Percentiles rank a stretch among this genome's conserved stretches.
These are phyloP conservation scores for Musa acuminata DNA, from an alignment of 176 grass and related monocot genomes.

Conservation along the genomic window DNA sequence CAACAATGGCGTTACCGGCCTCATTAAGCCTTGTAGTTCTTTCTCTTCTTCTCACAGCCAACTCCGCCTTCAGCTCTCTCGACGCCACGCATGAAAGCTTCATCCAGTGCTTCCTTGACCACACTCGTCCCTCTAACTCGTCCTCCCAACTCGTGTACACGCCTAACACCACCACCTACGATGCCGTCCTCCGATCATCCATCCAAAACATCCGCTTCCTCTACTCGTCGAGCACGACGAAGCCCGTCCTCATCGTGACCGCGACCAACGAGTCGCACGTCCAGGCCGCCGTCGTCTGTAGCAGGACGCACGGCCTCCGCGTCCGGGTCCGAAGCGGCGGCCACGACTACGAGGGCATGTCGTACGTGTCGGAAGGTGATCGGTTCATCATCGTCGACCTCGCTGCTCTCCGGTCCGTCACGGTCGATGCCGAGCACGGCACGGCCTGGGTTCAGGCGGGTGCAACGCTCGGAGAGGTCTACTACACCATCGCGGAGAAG, in stretches of 20 bases:
- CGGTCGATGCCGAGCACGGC: conserved; percentile 5
- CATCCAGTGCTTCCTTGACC: conserved; percentile 22
- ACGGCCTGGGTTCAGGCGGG: conserved; percentile 34
- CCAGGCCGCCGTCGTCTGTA: conserved; percentile 21
- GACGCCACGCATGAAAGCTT: neutral
- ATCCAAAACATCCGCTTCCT: conserved; percentile 29
- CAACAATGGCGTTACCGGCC: no score
- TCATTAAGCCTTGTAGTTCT: neutral
- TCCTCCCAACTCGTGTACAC: neutral
- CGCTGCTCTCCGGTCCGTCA: conserved; percentile 15
- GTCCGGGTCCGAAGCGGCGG: conserved; percentile 28
- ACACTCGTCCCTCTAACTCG: neutral
- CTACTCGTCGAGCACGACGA: conserved; percentile 11
- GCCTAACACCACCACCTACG: conserved; percentile 14
- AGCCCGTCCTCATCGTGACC: conserved; percentile 25
- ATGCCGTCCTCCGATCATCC: conserved; percentile 18
- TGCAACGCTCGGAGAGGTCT: conserved; percentile 34
- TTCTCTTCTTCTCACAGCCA: neutral
- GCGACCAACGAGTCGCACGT: conserved; percentile 22
- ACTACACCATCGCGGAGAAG: conserved; percentile 23
- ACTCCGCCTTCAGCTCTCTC: neutral
- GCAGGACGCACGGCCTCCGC: neutral
- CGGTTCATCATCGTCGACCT: conserved; percentile 27
- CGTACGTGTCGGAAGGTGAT: conserved; percentile 17
- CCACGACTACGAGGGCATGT: conserved; percentile 41